These are phyloP conservation scores for Neofusicoccum umdonicola DNA, from an alignment of 2,329 filamentous ascomycete species.

Conservation along the genomic window DNA sequence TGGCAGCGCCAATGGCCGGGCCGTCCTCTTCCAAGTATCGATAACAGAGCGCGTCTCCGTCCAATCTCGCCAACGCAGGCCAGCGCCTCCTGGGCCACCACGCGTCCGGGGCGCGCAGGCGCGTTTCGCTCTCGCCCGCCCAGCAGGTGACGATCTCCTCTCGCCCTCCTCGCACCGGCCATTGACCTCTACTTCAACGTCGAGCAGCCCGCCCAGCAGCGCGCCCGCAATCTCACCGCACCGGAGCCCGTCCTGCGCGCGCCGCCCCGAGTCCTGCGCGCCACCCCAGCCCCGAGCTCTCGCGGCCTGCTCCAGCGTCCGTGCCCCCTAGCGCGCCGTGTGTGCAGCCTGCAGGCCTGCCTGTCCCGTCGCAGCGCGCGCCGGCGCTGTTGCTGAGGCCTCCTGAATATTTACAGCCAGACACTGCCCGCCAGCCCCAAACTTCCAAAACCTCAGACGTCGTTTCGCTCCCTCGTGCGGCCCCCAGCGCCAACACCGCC, in stretches of 20 bases:
- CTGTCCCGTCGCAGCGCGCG: conserved; percentile 6
- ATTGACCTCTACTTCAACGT: not conserved
- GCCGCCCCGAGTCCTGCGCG: conserved; percentile 4
- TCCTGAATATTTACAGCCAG: conserved; percentile 16
- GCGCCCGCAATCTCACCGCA: not conserved
- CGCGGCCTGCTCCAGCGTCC: conserved; percentile 4
- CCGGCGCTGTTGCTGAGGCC: conserved; percentile 5
- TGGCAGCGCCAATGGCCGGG: not conserved
- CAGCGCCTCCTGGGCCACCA: conserved; percentile 4
- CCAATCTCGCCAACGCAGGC: conserved; percentile 6
- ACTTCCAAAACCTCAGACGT: conserved; percentile 12
- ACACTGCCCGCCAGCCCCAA: conserved; percentile 5
- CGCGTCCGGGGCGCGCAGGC: conserved; percentile 1
- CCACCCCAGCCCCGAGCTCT: not conserved
- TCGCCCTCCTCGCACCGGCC: not conserved
- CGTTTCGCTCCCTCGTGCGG: conserved; percentile 8
- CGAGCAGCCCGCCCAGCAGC: not conserved
- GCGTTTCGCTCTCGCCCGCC: conserved; percentile 1
- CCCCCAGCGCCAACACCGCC: conserved; percentile 9
- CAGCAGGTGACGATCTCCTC: conserved; percentile 7
- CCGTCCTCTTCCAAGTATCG: not conserved
- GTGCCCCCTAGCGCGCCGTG: conserved; percentile 10
- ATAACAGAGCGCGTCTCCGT: conserved; percentile 1
- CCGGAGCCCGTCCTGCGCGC: not conserved
- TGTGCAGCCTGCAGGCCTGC: conserved; percentile 7